Conservation (phyloP, 768 basidiomycete species). For the Kwoniella dendrophila region DNA sequence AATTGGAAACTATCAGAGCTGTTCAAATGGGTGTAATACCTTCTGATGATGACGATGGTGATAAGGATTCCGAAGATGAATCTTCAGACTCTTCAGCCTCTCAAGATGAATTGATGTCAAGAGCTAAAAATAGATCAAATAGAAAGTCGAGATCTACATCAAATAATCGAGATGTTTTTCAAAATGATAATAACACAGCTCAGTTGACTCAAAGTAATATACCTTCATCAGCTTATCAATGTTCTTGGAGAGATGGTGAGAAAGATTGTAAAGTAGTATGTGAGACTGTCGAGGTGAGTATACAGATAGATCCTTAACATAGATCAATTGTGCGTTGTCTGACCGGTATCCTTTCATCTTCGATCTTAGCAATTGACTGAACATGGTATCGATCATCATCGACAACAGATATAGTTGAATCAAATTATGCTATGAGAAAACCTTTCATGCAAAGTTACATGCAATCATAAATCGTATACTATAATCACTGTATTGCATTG, state of each 20-base stretch:
- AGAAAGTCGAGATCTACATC: background rate
- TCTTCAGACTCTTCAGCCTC: background rate
- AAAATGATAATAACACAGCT: too few relatives aligned
- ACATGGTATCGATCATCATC: constrained; percentile 16
- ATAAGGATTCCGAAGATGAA: constrained; percentile 15
- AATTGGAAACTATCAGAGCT: constrained; percentile 30
- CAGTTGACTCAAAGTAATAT: background rate
- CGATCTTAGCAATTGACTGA: constrained; percentile 11
- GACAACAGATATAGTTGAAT: too few relatives aligned
- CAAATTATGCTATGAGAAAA: too few relatives aligned
- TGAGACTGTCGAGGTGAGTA: constrained; percentile 25
- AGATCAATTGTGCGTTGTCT: background rate
- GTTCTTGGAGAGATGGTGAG: constrained; percentile 15
- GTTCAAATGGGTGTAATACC: constrained; percentile 39
- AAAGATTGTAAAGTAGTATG: constrained; percentile 16
- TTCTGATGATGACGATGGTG: constrained; percentile 16
- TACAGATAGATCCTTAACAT: background rate
- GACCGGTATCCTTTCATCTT: background rate
- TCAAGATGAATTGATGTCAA: background rate
- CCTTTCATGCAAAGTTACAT: too few relatives aligned
- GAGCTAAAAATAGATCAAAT: background rate
- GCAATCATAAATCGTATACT: too few relatives aligned
- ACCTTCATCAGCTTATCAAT: constrained; percentile 9
- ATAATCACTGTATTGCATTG: too few relatives aligned
- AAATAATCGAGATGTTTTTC: background rate